phyloP scores from a whole-genome alignment of 1,284 basidiomycete species.

The Microbotryum silenes-acaulis region DNA sequence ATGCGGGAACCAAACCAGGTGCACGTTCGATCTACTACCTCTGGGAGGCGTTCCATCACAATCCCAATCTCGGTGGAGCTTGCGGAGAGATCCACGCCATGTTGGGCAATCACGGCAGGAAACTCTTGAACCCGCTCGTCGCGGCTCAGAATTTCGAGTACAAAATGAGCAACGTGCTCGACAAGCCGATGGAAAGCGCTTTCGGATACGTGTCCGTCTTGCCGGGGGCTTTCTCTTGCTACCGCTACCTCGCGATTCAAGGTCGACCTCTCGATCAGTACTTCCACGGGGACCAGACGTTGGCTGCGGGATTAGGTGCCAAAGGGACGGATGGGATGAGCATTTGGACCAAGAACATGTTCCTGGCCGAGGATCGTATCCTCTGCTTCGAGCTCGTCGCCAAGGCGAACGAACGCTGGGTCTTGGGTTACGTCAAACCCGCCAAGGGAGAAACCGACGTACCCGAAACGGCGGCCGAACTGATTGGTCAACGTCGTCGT shows the following conservation, averaged over 20 bases:
- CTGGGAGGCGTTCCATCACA: conserved; percentile 85
- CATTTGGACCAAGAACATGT: conserved; percentile 70
- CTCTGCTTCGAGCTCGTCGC: conserved; percentile 35
- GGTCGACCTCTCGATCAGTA: conserved; percentile 92
- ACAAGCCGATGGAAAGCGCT: conserved; percentile 83
- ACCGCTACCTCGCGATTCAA: conserved; percentile 81
- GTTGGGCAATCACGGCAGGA: conserved; percentile 76
- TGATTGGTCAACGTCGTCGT: conserved; percentile 48
- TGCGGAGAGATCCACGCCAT: conserved; percentile 70
- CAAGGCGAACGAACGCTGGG: conserved; percentile 58
- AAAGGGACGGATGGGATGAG: conserved; percentile 97
- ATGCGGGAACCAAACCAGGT: conserved; percentile 92
- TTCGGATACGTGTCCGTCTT: conserved; percentile 88
- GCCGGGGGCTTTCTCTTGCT: conserved; percentile 94
- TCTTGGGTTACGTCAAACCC: conserved; percentile 36
- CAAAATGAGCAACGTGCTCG: conserved; percentile 87
- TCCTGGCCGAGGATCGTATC: conserved; percentile 28
- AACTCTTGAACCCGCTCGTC: conserved; percentile 85
- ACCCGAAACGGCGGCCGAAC: conserved; percentile 68
- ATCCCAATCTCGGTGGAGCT: conserved; percentile 80
- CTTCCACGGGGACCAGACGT: conserved; percentile 88
- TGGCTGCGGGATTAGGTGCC: conserved; percentile 56
- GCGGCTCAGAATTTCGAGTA: conserved; percentile 98
- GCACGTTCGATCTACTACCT: conserved; percentile 95
- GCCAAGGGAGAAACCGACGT: conserved; percentile 38